Percentiles rank a stretch among this genome's conserved stretches.
Evolutionary conservation across 2,329 filamentous ascomycete genomes (phyloP).

Genomic region (Colletotrichum musae): DNA sequence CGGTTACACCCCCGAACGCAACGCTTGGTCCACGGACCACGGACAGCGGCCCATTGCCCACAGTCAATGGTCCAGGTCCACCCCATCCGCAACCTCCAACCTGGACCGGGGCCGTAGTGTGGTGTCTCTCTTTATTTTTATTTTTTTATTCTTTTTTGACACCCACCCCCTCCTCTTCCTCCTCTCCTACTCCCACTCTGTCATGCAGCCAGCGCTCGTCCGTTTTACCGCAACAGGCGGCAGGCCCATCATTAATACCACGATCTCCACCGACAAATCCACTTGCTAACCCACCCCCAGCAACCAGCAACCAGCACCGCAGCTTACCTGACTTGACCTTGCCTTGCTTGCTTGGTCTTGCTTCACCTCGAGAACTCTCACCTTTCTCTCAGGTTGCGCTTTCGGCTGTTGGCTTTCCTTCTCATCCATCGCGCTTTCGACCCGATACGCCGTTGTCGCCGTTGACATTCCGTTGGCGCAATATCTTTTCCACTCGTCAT

Average conservation of each 20-base stretch:
- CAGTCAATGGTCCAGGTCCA: conserved; percentile 37
- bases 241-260: conserved; percentile 45
- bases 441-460: conserved; percentile 39
- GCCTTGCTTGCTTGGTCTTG: conserved; percentile 20
- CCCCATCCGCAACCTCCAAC: conserved; percentile 40
- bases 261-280: conserved; percentile 40
- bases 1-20: conserved; percentile 31
- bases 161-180: conserved; percentile 27
- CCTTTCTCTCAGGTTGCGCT: conserved; percentile 18
- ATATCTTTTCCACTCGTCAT: conserved; percentile 46
- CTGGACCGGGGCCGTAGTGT: conserved; percentile 16
- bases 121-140: conserved; percentile 31
- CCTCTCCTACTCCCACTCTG: conserved; percentile 17
- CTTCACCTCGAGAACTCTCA: conserved; percentile 21
- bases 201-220: conserved; percentile 42
- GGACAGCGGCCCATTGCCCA: conserved; percentile 7
- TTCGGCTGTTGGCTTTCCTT: conserved; percentile 24
- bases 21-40: conserved; percentile 23
- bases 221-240: conserved; percentile 54
- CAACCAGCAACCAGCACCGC: conserved; percentile 24
- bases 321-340: conserved; percentile 24
- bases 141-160: conserved; percentile 26
- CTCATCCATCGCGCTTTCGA: conserved; percentile 17
- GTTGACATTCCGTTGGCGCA: conserved; percentile 29
- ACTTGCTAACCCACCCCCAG: conserved; percentile 44